Base-by-base conservation (phyloP, 169 alveolate genomes). In the Plasmodium sp. region DNA sequence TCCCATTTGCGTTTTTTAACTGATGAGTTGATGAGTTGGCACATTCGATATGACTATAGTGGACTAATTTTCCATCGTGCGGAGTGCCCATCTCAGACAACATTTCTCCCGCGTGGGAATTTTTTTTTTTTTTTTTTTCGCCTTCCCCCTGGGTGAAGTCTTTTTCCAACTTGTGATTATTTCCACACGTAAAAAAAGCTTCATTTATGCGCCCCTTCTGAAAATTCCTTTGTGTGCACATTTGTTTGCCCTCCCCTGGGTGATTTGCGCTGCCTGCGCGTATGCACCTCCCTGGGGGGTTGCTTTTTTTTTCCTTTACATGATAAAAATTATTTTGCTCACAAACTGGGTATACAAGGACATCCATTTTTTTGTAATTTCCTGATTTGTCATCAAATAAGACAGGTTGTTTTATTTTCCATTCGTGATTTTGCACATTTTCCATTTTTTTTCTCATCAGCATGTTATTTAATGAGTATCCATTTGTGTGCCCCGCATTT, bases 331-430 rank as follows among this genome's bases (percentile, higher is more conserved):
- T 22, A 67, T 67, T 67, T 6, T 67, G 33, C 0, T 67, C 77
- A 67, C 77, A 67, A 67, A 67, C 77, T 67, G 77, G 77, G 77
- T 18, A 67, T 31, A 67, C 43, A 5, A 67, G 39, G 5, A 67
- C 77, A 67, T 67, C 67, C 74, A 81, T 81, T 81, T 43, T 81
- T 81, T 36, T 51, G 5, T 43, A n/a, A 31, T 81, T 81, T 48
- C 85, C 85, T 81, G 85, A 14, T 7, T 81, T 81, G 39, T 45
- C n/a, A 43, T 36, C 3, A 48, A 81, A 7, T 81, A 81, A 43
- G 34, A 41, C 74, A 43, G 85, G 45, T 81, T 81, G 33, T 43
- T 41, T n/a, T 41, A 48, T 81, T 43, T 43, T 67, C 33, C 77
- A 67, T 67, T 67, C 39, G 10, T 81, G 6, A 4, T 81, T 81